Base-by-base conservation (phyloP, 2,329 filamentous ascomycete genomes). In the Leptodontidium sp. region DNA sequence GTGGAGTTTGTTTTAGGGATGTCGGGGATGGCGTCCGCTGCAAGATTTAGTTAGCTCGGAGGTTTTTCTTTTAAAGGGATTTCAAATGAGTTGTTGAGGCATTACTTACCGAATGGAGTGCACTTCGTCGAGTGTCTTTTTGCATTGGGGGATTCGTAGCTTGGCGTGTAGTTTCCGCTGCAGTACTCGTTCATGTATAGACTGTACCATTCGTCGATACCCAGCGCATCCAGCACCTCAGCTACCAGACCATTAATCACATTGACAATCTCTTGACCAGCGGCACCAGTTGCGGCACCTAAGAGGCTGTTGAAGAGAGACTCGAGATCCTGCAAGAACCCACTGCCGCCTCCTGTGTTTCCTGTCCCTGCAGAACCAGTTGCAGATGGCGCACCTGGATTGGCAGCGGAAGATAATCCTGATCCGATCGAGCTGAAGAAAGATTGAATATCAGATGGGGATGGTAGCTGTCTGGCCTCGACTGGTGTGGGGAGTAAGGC, bases 191-290 rank as follows among this genome's bases (percentile, higher is more conserved):
- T 68, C 66, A 70, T 59, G 40, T 73, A 73, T 2, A 73, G 14
- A 14, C 62, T 65, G 47, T 73, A 73, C 52, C 63, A 73, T 1
- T 73, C 50, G 8, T 73, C 65, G 32, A 73, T 69, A 14, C 68
- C 71, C 17, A 68, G 59, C 4, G 55, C 47, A 32, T 57, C 29
- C 14, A 62, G 14, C 5, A 71, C 63, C 29, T 66, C 65, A 24
- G 59, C 14, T 6, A 71, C 57, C 4, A 70, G 40, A 8, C 49
- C 11, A 47, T 73, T 70, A 4, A 66, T 57, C 4, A 69, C 47
- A 1, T 47, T 11, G 2, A 64, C 59, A 24, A 73, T 21, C 1
- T 68, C 67, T 17, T 67, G 26, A 0, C 66, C 70, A 1, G 52
- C 62, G 12, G 61, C 57, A 17, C 26, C 53, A 8, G 70, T 70